phyloP scores from a whole-genome alignment of 345 rosid genomes.

The Eucalyptus paniculata region DNA sequence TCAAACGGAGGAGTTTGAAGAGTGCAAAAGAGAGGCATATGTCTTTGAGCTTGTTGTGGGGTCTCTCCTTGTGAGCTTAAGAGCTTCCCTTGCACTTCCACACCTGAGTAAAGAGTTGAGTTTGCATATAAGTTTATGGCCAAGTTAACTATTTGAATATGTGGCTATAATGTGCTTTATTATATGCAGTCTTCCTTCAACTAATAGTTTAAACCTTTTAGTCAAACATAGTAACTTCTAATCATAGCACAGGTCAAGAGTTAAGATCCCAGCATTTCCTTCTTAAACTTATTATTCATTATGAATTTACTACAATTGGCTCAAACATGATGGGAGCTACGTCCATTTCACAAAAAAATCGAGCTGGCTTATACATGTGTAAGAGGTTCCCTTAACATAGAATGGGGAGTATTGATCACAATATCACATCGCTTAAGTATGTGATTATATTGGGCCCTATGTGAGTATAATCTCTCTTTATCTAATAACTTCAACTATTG shows the following conservation, averaged over 20 bases:
- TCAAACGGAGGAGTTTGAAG: neutral
- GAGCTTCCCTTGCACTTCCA: neutral
- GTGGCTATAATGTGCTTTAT: too few relatives aligned
- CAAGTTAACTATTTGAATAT: neutral
- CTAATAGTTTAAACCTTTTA: too few relatives aligned
- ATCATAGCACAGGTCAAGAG: neutral
- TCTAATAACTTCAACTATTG: neutral
- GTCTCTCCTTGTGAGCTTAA: neutral
- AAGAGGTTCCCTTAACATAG: rapidly evolving
- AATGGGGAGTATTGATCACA: rapidly evolving
- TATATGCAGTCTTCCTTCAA: rapidly evolving
- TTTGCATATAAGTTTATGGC: neutral
- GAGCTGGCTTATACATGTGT: neutral
- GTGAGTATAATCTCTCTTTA: too few relatives aligned
- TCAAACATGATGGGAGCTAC: rapidly evolving
- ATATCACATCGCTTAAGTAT: too few relatives aligned
- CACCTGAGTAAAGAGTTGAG: neutral
- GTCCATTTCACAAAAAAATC: neutral
- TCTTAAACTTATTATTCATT: neutral
- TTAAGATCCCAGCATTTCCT: rapidly evolving
- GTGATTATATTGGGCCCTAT: too few relatives aligned
- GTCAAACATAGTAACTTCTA: rapidly evolving
- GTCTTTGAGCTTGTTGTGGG: neutral
- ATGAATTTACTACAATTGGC: neutral
- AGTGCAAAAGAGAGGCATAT: neutral